Base-by-base conservation (phyloP, 805 yeast genomes). In the Saturnispora bothae region DNA sequence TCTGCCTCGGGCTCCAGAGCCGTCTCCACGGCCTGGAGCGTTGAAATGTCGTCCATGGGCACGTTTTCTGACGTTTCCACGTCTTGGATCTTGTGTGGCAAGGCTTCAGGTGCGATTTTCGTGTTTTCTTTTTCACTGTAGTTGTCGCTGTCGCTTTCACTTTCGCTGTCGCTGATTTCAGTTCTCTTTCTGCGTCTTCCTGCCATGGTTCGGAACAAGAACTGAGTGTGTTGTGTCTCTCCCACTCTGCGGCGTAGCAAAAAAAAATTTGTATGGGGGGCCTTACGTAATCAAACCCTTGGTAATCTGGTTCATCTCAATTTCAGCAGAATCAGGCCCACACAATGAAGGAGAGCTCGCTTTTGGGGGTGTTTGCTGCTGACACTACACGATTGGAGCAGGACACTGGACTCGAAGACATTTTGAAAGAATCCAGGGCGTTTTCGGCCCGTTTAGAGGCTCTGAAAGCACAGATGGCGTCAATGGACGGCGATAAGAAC, bases 161-260 rank as follows among this genome's bases (percentile, higher is more conserved):
- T 28, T 18, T 17, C 20, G 15, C 34, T 32, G 14, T 31, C 28
- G 31, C 38, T 35, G 14, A 22, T 22, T 22, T 22, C 25, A 22
- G 25, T 22, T 22, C 25, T 22, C 25, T 22, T 22, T 22, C 25
- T 22, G 10, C 25, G 25, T 22, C 25, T 22, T 22, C 10, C 10
- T 22, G 6, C 25, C n/a, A n/a, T n/a, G n/a, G n/a, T n/a, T n/a
- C n/a, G n/a, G n/a, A n/a, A n/a, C n/a, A n/a, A n/a, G n/a, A n/a
- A n/a, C n/a, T n/a, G n/a, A n/a, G n/a, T n/a, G 10, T 10, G 25
- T 22, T 22, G 25, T 22, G 6, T 10, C 10, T 6, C 25, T 22
- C 9, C 25, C 25, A 22, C 10, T 22, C 10, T 22, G 6, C 25
- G 6, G 6, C 10, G 10, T 22, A 22, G 6, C 6, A 22, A 22